Conservation (phyloP, 148 eudicot species). For the Chenopodium quinoa region DNA sequence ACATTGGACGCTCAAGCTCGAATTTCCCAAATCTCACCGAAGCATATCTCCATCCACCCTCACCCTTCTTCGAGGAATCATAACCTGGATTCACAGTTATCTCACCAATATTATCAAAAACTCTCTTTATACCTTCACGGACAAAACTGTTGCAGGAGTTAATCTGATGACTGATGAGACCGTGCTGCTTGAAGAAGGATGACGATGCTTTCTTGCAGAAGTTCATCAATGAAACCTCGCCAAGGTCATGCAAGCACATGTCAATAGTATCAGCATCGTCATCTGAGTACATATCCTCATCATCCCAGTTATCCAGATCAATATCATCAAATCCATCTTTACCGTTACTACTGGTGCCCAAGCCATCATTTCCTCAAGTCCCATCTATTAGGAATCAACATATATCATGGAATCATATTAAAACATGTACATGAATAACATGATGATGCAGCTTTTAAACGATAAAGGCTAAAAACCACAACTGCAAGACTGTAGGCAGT, state of each 20-base stretch:
- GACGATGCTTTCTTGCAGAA: constrained; percentile 71
- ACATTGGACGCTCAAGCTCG: constrained; percentile 65
- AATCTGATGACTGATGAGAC: constrained; percentile 83
- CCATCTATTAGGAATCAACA: constrained; percentile 23
- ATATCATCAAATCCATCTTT: constrained; percentile 39
- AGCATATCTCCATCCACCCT: constrained; percentile 68
- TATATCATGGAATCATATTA: background rate
- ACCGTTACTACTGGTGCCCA: constrained; percentile 47
- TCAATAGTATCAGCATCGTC: constrained; percentile 43
- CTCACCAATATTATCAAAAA: constrained; percentile 67
- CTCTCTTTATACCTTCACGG: constrained; percentile 54
- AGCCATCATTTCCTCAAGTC: constrained; percentile 35
- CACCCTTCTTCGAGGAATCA: constrained; percentile 82
- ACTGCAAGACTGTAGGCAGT: background rate
- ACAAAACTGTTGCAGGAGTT: constrained; percentile 82
- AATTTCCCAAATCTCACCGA: constrained; percentile 68
- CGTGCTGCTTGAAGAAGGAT: constrained; percentile 68
- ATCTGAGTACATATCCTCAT: constrained; percentile 36
- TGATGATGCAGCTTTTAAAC: background rate
- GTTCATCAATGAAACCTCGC: constrained; percentile 42
- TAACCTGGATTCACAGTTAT: constrained; percentile 67
- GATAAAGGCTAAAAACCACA: background rate
- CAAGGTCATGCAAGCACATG: constrained; percentile 41
- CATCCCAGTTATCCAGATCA: constrained; percentile 39
- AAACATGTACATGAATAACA: background rate